Base-by-base conservation (phyloP, 2,329 filamentous ascomycete species). In the Aspergillus sp. region DNA sequence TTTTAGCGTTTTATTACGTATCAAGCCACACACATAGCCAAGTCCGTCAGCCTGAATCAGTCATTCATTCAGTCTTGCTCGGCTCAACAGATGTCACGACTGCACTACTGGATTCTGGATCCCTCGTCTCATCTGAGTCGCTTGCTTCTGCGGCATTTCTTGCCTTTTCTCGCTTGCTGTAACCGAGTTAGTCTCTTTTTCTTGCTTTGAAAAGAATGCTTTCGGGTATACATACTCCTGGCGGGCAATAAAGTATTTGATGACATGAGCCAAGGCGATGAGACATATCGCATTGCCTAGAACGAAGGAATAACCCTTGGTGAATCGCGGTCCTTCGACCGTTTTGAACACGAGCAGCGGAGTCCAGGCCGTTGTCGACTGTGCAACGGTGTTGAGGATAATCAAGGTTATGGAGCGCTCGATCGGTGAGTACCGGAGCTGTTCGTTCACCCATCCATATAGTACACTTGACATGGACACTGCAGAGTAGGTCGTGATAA, bases 351-450 rank as follows among this genome's bases (percentile, higher is more conserved):
- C 79, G 13, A 87, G 68, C 2, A 87, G 66, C 3, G 80, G 81
- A 3, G 83, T 86, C 84, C 84, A 87, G 0, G 82, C 84, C 0
- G 83, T 86, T 0, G 83, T 83, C 0, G 80, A 85, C 68, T 85
- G 84, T 0, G 83, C 77, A n/a, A 87, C 73, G 0, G 79, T 76
- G 52, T 84, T 87, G 63, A 85, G 81, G 23, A 84, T 68, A 4
- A 86, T 79, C 6, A 86, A 69, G 0, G 79, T 81, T 54, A 86
- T 79, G 0, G 83, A 77, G 6, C 85, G 72, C 61, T 85, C 80
- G 0, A 78, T 79, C 0, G 69, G 63, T 9, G 70, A 71, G 46
- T 67, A 65, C 4, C 79, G 77, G 2, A 86, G 71, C 38, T 80
- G 76, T 11, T 76, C 82, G 62, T 87, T 87, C 3, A 84, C 80